Percentiles rank a stretch among this genome's conserved stretches.
These are phyloP conservation scores for Phytopythium litorale DNA, from an alignment of 352 stramenopile species.

Conservation along the genomic window DNA sequence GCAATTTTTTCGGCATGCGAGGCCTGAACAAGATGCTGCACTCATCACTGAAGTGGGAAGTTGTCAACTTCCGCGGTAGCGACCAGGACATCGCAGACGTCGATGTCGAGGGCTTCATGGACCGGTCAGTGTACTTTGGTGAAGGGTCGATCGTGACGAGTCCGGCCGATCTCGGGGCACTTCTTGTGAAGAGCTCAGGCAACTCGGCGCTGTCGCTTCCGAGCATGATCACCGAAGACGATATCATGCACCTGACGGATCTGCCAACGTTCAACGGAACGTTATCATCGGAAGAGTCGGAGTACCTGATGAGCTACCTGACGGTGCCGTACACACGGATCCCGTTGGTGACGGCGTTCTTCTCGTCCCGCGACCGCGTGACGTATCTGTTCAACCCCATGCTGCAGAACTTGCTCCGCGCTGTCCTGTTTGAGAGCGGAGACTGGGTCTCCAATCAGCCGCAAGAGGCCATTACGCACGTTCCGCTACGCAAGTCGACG, in stretches of 20 bases:
- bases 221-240: conserved; percentile 91
- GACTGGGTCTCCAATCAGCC: conserved; percentile 74
- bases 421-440: conserved; percentile 88
- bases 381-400: conserved; percentile 87
- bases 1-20: conserved; percentile 78
- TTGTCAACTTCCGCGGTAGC: conserved; percentile 82
- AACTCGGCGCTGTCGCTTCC: conserved; percentile 27
- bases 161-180: conserved; percentile 54
- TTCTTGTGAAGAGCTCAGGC: conserved; percentile 54
- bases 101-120: conserved; percentile 85
- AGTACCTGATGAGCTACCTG: conserved; percentile 98
- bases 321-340: conserved; percentile 98
- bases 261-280: conserved; percentile 96
- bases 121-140: conserved; percentile 86
- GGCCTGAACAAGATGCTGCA: conserved; percentile 65
- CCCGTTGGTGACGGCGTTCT: conserved; percentile 97
- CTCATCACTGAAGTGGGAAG: conserved; percentile 76
- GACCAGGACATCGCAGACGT: conserved; percentile 89
- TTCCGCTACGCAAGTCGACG: conserved; percentile 80
- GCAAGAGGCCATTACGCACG: conserved; percentile 62
- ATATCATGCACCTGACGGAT: conserved; percentile 96
- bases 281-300: conserved; percentile 94
- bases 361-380: conserved; percentile 88
- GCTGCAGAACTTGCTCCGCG: conserved; percentile 80
- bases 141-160: conserved; percentile 83